Evolutionary conservation across 1,139 yeast genomes (phyloP).

Genomic region (Torulaspora pretoriensis): DNA sequence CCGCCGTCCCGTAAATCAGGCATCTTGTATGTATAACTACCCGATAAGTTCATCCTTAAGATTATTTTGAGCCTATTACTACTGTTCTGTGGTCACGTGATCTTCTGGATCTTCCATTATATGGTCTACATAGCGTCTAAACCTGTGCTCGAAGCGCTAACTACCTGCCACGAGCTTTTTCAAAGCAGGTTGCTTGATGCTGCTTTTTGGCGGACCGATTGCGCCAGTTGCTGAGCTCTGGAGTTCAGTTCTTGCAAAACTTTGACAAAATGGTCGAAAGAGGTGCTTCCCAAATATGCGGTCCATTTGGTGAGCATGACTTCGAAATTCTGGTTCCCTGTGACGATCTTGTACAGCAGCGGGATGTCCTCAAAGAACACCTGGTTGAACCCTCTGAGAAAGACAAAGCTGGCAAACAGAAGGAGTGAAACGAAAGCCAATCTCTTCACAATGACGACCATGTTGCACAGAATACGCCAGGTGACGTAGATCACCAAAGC

Average conservation of each 20-base stretch:
- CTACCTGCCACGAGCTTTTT: not conserved
- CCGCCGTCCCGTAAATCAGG: not conserved
- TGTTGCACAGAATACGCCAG: conserved; percentile 14
- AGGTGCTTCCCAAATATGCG: conserved; percentile 16
- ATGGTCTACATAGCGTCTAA: not conserved
- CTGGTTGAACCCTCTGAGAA: conserved; percentile 18
- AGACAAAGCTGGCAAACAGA: conserved; percentile 11
- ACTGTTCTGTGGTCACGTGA: too few species aligned
- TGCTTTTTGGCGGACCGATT: not conserved
- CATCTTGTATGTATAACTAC: not conserved
- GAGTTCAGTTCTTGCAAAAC: conserved; percentile 4
- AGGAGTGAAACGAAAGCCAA: conserved; percentile 4
- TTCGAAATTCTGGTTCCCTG: conserved; percentile 16
- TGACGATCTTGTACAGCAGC: conserved; percentile 11
- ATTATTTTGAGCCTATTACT: not conserved
- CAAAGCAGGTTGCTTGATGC: not conserved
- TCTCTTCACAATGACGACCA: conserved; percentile 14
- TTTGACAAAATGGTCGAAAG: conserved; percentile 10
- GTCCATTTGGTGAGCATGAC: conserved; percentile 14
- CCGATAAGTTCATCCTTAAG: not conserved
- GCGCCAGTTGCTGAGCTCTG: not conserved
- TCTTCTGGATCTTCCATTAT: not conserved
- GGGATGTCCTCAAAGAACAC: conserved; percentile 17
- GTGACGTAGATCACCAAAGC: conserved; percentile 10
- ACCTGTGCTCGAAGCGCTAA: not conserved